Conservation (phyloP, 805 yeast species). For the Lachancea cidri region DNA sequence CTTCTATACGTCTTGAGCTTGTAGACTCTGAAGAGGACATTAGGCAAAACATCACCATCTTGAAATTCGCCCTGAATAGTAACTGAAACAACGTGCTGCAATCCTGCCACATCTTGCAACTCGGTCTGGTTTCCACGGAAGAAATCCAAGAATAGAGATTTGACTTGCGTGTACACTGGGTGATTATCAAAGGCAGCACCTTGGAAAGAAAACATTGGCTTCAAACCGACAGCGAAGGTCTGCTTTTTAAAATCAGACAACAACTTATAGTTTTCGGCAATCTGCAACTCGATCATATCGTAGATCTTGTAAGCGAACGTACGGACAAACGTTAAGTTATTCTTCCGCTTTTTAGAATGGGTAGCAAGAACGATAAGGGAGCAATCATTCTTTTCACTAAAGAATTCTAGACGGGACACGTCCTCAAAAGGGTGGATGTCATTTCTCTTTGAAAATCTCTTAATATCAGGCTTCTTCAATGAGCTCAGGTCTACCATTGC, state of each 20-base stretch:
- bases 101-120: constrained; percentile 88
- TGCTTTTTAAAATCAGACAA: constrained; percentile 72
- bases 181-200: constrained; percentile 89
- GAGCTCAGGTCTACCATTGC: constrained; percentile 85
- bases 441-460: constrained; percentile 84
- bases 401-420: constrained; percentile 75
- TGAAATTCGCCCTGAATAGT: constrained; percentile 73
- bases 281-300: constrained; percentile 88
- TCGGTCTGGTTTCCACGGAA: constrained; percentile 80
- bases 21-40: constrained; percentile 86
- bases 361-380: constrained; percentile 77
- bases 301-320: constrained; percentile 86
- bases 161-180: constrained; percentile 78
- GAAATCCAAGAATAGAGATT: constrained; percentile 85
- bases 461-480: constrained; percentile 83
- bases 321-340: constrained; percentile 80
- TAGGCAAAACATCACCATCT: constrained; percentile 64
- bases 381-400: constrained; percentile 90
- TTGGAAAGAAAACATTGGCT: constrained; percentile 90
- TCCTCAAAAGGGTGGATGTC: constrained; percentile 93
- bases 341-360: constrained; percentile 87
- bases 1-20: constrained; percentile 74
- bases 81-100: constrained; percentile 84
- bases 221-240: constrained; percentile 83
- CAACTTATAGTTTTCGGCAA: constrained; percentile 63